phyloP scores from a whole-genome alignment of 179 eudicot species.

The Nepenthes alata region DNA sequence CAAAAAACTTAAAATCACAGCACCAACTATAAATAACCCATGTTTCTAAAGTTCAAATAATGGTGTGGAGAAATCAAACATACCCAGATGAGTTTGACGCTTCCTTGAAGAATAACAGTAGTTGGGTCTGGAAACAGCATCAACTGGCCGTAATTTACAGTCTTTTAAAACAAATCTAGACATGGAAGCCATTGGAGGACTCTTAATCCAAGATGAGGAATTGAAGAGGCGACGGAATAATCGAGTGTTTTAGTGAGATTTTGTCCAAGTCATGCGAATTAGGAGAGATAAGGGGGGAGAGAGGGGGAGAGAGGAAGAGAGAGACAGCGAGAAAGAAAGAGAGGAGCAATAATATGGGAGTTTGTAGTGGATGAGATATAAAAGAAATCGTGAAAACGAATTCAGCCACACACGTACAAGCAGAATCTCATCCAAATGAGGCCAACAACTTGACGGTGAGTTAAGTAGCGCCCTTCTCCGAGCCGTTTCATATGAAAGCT shows the following conservation, averaged over 20 bases:
- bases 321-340: no score
- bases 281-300: neutral
- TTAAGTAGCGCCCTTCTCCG: no score
- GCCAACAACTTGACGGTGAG: no score
- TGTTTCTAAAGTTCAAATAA: neutral
- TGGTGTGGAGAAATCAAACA: slow-evolving; percentile 8
- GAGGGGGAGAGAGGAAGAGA: neutral
- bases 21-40: neutral
- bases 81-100: slow-evolving; percentile 39
- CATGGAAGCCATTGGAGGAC: slow-evolving; percentile 40
- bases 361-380: no score
- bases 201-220: no score
- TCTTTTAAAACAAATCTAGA: slow-evolving; percentile 42
- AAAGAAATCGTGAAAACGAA: no score
- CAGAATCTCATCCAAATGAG: no score
- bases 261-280: neutral
- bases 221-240: neutral
- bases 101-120: slow-evolving; percentile 9
- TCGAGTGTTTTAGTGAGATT: neutral
- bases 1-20: neutral
- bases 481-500: no score
- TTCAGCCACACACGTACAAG: no score
- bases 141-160: slow-evolving; percentile 28
- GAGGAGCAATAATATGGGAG: no score
- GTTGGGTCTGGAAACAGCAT: slow-evolving; percentile 30